These are phyloP conservation scores for Pseudogymnoascus sp. DNA, from an alignment of 2,329 filamentous ascomycete species.

Conservation along the genomic window DNA sequence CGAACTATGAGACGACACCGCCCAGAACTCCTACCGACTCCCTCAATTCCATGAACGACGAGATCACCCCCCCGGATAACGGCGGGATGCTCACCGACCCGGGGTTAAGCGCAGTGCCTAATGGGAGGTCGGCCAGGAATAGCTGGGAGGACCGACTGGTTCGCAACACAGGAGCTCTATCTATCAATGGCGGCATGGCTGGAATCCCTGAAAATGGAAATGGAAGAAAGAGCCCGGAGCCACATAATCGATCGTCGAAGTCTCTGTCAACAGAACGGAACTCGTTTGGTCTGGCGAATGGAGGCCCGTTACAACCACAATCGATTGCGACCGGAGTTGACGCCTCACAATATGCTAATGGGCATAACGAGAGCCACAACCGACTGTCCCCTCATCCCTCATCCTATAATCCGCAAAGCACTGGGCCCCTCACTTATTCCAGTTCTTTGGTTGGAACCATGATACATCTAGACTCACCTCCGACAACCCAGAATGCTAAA, in stretches of 20 bases:
- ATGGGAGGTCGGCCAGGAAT: conserved; percentile 44
- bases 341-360: conserved; percentile 19
- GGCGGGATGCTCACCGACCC: conserved; percentile 31
- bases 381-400: conserved; percentile 19
- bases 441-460: conserved; percentile 25
- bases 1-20: conserved; percentile 24
- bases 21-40: conserved; percentile 28
- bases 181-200: conserved; percentile 24
- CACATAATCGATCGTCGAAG: conserved; percentile 21
- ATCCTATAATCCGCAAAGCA: conserved; percentile 25
- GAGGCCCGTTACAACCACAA: conserved; percentile 14
- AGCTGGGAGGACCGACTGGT: conserved; percentile 29
- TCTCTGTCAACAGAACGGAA: conserved; percentile 23
- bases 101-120: conserved; percentile 53
- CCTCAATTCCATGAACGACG: conserved; percentile 27
- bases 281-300: conserved; percentile 25
- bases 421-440: conserved; percentile 27
- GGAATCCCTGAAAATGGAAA: conserved; percentile 24
- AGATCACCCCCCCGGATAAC: conserved; percentile 20
- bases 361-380: conserved; percentile 20
- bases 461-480: conserved; percentile 20
- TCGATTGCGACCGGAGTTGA: conserved; percentile 12
- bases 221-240: conserved; percentile 25
- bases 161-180: conserved; percentile 25
- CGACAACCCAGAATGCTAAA: conserved; percentile 26